Base-by-base conservation (phyloP, 2,329 filamentous ascomycete species). In the Nothophaeocryptopus gaeumannii region DNA sequence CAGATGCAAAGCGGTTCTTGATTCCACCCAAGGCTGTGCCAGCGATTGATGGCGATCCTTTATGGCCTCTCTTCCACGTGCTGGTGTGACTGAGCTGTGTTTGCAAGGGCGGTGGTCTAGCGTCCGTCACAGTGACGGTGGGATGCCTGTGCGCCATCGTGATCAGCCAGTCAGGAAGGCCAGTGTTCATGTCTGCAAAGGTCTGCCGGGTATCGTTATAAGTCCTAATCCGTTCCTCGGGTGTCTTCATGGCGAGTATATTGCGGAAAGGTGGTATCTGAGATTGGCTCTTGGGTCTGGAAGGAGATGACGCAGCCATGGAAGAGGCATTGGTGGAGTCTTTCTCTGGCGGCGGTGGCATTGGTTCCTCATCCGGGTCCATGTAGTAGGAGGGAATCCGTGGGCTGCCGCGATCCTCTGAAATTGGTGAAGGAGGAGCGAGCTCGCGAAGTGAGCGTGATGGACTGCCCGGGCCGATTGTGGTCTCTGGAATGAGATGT, bases 151-250 rank as follows among this genome's bases (percentile, higher is more conserved):
- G 71, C 4, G 78, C 56, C 12, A 75, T 79, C 12, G 72, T 64
- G 37, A 71, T 65, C 13, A 85, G 64, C 82, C 82, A 85, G 56
- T 76, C 70, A 47, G 70, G 75, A n/a, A 97, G 73, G 1, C 91
- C 89, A 5, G 86, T 86, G 51, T 96, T 83, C 65, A 86, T 82
- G 10, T 72, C 68, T 0, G 86, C 84, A 67, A 90, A 89, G 39
- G 86, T 80, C 12, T 80, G 73, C 38, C 89, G 81, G 0, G 87
- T 86, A 50, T 85, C 80, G 51, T 88, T 81, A 66, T 88, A 95
- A 11, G 83, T 84, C 37, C 78, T 74, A 52, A 93, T 87, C 14
- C 90, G 83, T 58, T 93, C 84, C 11, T 77, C 68, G 0, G 83
- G 69, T 2, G 80, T 81, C 12, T 80, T 76, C 42, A 93, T 76